Evolutionary conservation across 2,329 filamentous ascomycete genomes (phyloP), one percentile per base, ranked within the genome.

Genomic region (Berkeleyomyces rouxiae): DNA sequence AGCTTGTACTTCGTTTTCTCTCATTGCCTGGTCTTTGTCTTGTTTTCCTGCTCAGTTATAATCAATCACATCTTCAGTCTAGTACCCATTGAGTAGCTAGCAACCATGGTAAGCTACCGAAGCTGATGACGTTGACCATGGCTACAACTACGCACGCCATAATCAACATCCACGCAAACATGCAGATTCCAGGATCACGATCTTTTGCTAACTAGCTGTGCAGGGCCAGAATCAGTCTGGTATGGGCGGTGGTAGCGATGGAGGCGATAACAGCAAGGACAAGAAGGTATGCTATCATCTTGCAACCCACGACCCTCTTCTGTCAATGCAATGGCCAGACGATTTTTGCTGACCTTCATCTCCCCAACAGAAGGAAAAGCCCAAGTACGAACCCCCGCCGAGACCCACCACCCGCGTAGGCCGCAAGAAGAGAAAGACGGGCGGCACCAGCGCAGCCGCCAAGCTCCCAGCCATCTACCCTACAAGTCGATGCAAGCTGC

Each of bases 371-470:
- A 97, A 99, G 82, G 92, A 99, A 67, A 99, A 99, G 86, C 93
- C 93, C 73, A 97, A 96, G 87, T 99, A 99, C 80, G 93, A 99
- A 76, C 93, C 93, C 67, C 93, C 93, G 69, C 93, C 93, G 75
- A 87, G 92, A 71, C 93, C 93, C 67, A 99, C 93, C 66, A 97
- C 93, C 68, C 89, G 93, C 73, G 87, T 99, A 73, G 93, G 93
- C 66, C 89, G 92, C 72, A 96, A 95, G 87, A 99, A 99, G 88
- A 92, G 91, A 82, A 96, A 89, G 85, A 83, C 84, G 59, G 90
- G 87, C 65, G 93, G 93, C 61, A 90, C 90, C 66, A 96, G 92
- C 74, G 91, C 93, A 60, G 89, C 93, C 16, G 90, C 92, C 64
- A 99, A 99, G 77, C 86, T 99, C 36, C 93, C 93, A 39, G 84